Conservation (phyloP, 2,329 filamentous ascomycete genomes). For the Hymenotorrendiella dingleyae region DNA sequence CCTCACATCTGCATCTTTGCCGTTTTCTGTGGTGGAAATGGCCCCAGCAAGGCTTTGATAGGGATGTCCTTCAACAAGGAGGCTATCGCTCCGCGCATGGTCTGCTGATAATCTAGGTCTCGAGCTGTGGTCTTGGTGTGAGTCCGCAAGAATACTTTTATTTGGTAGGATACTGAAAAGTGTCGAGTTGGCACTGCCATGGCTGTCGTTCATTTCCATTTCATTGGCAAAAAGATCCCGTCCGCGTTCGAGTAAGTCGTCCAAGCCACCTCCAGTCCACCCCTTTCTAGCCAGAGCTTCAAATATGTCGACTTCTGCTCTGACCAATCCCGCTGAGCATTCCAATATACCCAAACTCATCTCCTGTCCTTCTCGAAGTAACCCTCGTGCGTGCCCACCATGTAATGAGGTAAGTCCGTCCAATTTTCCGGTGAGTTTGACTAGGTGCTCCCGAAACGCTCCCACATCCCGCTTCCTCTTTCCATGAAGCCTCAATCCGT, state of each 20-base stretch:
- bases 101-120: background rate
- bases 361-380: conserved; percentile 59
- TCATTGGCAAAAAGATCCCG: conserved; percentile 52
- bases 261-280: conserved; percentile 60
- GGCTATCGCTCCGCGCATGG: conserved; percentile 42
- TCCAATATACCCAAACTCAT: conserved; percentile 58
- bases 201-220: conserved; percentile 29
- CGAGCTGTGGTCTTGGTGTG: conserved; percentile 32
- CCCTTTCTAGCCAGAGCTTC: conserved; percentile 61
- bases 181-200: conserved; percentile 39
- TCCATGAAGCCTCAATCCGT: conserved; percentile 54
- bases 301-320: conserved; percentile 65
- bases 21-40: conserved; percentile 25
- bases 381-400: conserved; percentile 51
- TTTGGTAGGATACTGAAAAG: conserved; percentile 60
- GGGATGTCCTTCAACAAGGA: conserved; percentile 45
- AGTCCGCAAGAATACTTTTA: conserved; percentile 56
- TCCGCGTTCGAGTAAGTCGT: conserved; percentile 59
- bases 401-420: conserved; percentile 58
- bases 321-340: conserved; percentile 57
- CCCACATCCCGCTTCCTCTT: conserved; percentile 56
- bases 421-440: conserved; percentile 55
- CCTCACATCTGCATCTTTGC: conserved; percentile 34
- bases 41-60: conserved; percentile 54
- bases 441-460: conserved; percentile 56